Evolutionary conservation across 208 protist species (phyloP).

Genomic region (Trypanosoma conorhini): DNA sequence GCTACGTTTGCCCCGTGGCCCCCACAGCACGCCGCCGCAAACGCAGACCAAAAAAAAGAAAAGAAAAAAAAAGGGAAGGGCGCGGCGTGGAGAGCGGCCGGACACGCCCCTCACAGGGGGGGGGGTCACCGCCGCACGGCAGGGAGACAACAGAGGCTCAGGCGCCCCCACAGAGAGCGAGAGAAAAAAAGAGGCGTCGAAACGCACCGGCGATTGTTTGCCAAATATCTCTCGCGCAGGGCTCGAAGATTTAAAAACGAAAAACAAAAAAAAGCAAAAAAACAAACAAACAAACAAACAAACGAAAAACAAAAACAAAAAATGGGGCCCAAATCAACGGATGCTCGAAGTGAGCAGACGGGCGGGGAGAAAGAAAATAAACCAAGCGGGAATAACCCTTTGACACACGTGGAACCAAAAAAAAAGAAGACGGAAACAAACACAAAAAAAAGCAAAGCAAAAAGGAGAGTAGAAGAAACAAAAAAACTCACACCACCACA

Average conservation of each 20-base stretch:
- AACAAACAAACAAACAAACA: conserved; percentile 13
- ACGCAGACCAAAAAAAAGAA: conserved; percentile 1
- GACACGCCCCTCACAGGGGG: no score
- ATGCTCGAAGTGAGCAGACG: no score
- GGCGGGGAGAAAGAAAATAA: no score
- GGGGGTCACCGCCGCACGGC: no score
- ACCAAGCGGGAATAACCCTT: no score
- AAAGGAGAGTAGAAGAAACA: conserved; percentile 25
- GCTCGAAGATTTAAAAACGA: neutral
- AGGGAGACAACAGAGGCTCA: no score
- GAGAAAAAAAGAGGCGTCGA: no score
- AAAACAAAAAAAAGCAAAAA: conserved; percentile 23
- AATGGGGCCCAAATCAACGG: no score
- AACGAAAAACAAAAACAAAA: neutral
- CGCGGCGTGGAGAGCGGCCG: no score
- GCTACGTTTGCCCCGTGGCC: neutral
- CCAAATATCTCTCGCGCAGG: neutral
- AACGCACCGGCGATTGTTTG: no score
- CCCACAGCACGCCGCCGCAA: no score
- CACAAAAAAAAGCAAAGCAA: conserved; percentile 21
- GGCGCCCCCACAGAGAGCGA: no score
- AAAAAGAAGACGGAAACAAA: conserved; percentile 12
- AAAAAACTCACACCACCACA: conserved; percentile 4
- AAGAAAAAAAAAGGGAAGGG: conserved; percentile 9
- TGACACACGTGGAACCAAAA: neutral